phyloP scores from a whole-genome alignment of 2,329 filamentous ascomycete genomes.

The Aspergillus udagawae region DNA sequence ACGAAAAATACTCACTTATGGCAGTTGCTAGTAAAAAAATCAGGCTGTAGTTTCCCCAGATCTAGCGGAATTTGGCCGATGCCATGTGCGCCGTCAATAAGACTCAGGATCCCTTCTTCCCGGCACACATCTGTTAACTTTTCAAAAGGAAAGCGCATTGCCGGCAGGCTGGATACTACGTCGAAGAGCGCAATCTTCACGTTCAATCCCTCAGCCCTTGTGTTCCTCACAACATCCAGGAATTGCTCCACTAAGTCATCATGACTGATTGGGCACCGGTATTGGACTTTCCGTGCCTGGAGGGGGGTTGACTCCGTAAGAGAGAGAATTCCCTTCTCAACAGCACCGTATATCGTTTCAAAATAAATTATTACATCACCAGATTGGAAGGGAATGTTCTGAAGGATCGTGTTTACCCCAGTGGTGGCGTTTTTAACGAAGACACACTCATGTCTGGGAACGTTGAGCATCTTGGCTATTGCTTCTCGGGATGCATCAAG shows the following conservation, averaged over 20 bases:
- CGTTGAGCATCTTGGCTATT: conserved; percentile 63
- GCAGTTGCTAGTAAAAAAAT: conserved; percentile 84
- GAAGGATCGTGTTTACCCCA: conserved; percentile 67
- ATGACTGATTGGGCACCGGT: conserved; percentile 69
- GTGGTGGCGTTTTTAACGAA: conserved; percentile 79
- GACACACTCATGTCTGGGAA: conserved; percentile 62
- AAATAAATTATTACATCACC: conserved; percentile 77
- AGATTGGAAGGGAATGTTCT: conserved; percentile 63
- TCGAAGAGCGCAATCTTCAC: conserved; percentile 73
- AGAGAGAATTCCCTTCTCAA: conserved; percentile 69
- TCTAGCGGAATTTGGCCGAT: conserved; percentile 74
- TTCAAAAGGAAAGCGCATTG: conserved; percentile 75
- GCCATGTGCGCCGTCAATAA: conserved; percentile 82
- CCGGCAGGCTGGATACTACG: conserved; percentile 72
- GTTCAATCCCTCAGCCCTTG: conserved; percentile 56
- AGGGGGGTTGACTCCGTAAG: conserved; percentile 63
- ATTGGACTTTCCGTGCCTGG: conserved; percentile 51
- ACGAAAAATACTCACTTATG: conserved; percentile 56
- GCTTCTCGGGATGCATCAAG: conserved; percentile 58
- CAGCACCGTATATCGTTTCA: conserved; percentile 71
- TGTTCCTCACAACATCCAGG: conserved; percentile 51
- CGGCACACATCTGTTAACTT: conserved; percentile 60
- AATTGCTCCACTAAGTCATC: conserved; percentile 62
- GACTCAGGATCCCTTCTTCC: conserved; percentile 63
- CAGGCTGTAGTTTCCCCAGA: conserved; percentile 63